Evolutionary conservation across 257 asterid genomes (phyloP).

Genomic region (Anisodus acutangulus): DNA sequence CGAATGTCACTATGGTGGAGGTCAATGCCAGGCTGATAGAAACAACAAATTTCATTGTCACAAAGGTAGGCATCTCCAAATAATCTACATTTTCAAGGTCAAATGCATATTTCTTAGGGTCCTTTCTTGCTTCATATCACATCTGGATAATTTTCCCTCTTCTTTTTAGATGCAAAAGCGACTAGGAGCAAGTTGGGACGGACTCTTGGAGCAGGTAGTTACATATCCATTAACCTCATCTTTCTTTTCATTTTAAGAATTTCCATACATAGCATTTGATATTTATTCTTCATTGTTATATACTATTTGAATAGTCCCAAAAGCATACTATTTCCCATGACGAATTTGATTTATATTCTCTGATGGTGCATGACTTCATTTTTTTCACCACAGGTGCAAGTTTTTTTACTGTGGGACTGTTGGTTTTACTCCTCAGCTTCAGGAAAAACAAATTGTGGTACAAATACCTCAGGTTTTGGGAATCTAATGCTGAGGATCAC

Average conservation of each 20-base stretch:
- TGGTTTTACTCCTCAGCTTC: background rate
- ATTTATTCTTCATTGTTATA: background rate
- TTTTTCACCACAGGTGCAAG: no score
- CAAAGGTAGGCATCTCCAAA: slow-evolving; percentile 24
- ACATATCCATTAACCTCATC: background rate
- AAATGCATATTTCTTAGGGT: background rate
- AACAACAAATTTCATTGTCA: slow-evolving; percentile 6
- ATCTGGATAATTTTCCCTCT: background rate
- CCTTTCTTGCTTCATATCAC: background rate
- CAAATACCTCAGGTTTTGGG: background rate
- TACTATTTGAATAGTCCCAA: no score
- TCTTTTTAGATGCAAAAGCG: background rate
- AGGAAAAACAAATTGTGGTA: background rate
- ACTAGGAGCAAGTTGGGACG: background rate
- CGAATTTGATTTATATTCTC: no score
- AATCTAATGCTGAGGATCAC: slow-evolving; percentile 5
- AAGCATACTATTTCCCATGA: no score
- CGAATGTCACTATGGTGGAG: background rate
- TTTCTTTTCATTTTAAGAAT: background rate
- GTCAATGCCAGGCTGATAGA: slow-evolving; percentile 7
- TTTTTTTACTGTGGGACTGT: no score
- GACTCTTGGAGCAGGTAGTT: background rate
- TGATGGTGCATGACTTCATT: no score
- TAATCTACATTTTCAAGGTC: background rate
- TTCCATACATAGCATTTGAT: background rate